A percentile compares a stretch with the other conserved stretches of the same genome.
Conservation (phyloP, 2,329 filamentous ascomycete genomes). For the Trichoderma cornu-damae region DNA sequence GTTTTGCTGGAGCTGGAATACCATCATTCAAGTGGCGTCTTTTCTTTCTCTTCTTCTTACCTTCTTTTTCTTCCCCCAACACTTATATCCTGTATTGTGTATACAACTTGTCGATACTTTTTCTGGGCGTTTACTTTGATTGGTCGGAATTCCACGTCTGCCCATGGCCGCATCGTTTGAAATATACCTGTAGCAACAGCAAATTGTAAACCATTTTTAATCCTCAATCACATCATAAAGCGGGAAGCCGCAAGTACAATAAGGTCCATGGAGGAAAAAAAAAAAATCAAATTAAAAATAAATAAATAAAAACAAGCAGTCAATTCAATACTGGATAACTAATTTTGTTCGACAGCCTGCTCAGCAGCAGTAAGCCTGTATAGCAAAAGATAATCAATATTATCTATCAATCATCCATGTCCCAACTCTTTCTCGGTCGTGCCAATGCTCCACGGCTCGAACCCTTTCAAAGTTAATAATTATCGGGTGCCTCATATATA, state of each 20-base stretch:
- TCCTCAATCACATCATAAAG: neutral
- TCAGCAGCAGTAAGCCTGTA: neutral
- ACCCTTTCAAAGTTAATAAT: neutral
- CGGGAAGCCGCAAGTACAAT: no score
- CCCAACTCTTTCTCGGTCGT: slow-evolving; percentile 13
- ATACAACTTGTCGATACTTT: neutral
- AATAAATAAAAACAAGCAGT: slow-evolving; percentile 3
- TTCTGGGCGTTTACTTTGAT: neutral
- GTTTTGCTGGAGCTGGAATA: neutral
- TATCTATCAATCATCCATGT: neutral
- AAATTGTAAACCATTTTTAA: neutral
- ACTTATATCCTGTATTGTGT: no score
- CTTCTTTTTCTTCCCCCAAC: neutral
- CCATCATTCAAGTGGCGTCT: neutral
- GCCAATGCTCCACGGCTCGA: slow-evolving; percentile 5
- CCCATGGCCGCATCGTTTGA: neutral
- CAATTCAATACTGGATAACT: slow-evolving; percentile 13
- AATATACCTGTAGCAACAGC: neutral
- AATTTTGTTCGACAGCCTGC: neutral
- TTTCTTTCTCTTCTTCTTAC: neutral
- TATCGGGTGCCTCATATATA: neutral
- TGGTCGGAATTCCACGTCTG: neutral
- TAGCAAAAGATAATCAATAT: neutral
- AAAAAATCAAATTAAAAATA: no score
- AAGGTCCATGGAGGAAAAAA: neutral